Evolutionary conservation across 2,329 filamentous ascomycete genomes (phyloP), one percentile per base, ranked within the genome.

Genomic region (Endothia cerciana): DNA sequence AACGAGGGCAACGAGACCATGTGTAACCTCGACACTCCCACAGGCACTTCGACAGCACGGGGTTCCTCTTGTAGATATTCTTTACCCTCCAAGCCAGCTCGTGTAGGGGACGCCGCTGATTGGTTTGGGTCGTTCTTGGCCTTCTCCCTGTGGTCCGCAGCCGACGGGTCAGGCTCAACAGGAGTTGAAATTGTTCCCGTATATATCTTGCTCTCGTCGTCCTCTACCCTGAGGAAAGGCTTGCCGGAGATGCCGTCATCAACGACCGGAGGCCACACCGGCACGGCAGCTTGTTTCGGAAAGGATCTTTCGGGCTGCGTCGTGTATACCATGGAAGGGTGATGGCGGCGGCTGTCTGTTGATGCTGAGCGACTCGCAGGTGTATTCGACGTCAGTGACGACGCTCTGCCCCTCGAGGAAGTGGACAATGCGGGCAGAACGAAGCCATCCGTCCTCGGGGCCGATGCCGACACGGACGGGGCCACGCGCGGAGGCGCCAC

Each of bases 21-120:
- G 75, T 99, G 94, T 65, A 99, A 82, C 70, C 93, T 87, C n/a
- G 94, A 97, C 6, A 95, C 83, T 0, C 95, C 95, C 1, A 98
- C 94, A 3, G 93, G 88, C 2, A 98, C 89, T 65, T 91, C 88
- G 5, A 77, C 73, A 66, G 77, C 69, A 30, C 74, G 60, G 40
- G 49, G 22, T 36, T 58, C 60, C 19, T 63, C 28, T 13, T 49
- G 45, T 13, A 22, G 5, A 38, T 19, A 15, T 15, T 28, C 13
- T 13, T 22, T 41, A 1, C 51, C 56, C n/a, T 33, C 49, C 61
- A 33, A 4, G 45, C 41, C 22, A 13, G 43, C 19, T 6, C n/a
- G 47, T 3, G 38, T 25, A 4, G 61, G 11, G 4, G 28, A 30
- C 19, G 15, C 8, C 25, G 25, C 40, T 17, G 25, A 13, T 40